Conservation (phyloP, 2,329 filamentous ascomycete species). For the Coniochaeta ligniaria region DNA sequence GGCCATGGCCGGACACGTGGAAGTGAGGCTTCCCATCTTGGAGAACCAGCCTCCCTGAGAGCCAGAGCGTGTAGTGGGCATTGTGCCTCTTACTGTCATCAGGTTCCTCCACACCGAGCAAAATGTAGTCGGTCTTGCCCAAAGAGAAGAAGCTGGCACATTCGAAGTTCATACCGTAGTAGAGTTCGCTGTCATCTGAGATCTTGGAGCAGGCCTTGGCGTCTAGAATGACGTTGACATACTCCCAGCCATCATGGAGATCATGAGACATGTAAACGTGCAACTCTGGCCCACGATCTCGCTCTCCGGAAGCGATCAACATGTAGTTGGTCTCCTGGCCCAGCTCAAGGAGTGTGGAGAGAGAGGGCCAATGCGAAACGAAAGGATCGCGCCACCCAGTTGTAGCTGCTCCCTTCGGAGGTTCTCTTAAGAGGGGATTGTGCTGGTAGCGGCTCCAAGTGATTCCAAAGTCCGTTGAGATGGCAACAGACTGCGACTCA, state of each 20-base stretch:
- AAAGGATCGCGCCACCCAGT: conserved; percentile 19
- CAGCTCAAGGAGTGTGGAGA: conserved; percentile 11
- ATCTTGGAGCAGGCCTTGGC: neutral
- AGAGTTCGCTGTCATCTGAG: neutral
- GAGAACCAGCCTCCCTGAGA: neutral
- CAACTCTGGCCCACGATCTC: conserved; percentile 11
- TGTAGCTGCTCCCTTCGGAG: conserved; percentile 13
- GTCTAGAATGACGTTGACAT: conserved; percentile 9
- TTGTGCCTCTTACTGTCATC: neutral
- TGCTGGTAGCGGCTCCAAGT: conserved; percentile 12
- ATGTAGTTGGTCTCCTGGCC: conserved; percentile 24
- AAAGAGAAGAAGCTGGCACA: neutral
- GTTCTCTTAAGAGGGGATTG: conserved; percentile 12
- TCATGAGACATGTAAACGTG: conserved; percentile 14
- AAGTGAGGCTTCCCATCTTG: neutral
- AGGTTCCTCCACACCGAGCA: neutral
- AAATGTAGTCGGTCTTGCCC: neutral
- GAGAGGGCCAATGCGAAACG: conserved; percentile 12
- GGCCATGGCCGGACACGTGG: neutral
- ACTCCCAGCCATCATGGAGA: conserved; percentile 11
- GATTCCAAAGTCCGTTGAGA: neutral
- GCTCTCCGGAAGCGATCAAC: conserved; percentile 27
- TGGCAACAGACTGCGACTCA: neutral
- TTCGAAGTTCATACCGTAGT: neutral
- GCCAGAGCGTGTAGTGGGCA: neutral